A percentile compares a stretch with the other conserved stretches of the same genome.
Evolutionary conservation across 2,329 filamentous ascomycete genomes (phyloP).

Genomic region (Aspergillus aculeatus): DNA sequence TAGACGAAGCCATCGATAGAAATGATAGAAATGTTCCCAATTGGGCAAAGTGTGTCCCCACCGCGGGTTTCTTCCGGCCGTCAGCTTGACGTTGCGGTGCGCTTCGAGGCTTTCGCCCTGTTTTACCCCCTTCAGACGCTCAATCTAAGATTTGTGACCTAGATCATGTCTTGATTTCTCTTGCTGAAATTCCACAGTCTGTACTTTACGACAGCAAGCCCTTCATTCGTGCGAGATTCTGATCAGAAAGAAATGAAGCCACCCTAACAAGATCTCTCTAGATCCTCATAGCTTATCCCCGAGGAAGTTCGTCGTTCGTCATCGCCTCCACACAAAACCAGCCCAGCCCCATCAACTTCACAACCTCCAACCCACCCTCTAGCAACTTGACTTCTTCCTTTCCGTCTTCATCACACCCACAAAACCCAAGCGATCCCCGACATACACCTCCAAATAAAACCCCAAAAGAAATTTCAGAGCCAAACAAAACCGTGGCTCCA

Average conservation of each 20-base stretch:
- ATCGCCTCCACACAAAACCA: not conserved
- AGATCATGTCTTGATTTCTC: too few species aligned
- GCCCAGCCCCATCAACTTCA: not conserved
- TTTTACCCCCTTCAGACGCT: not conserved
- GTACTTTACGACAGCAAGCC: too few species aligned
- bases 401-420: not conserved
- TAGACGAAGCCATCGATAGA: not conserved
- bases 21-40: not conserved
- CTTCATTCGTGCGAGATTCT: too few species aligned
- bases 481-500: conserved; percentile 29
- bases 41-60: not conserved
- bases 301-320: conserved; percentile 1
- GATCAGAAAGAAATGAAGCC: too few species aligned
- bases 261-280: not conserved
- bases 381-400: too few species aligned
- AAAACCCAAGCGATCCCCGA: not conserved
- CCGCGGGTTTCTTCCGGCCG: conserved; percentile 1
- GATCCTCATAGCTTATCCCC: not conserved
- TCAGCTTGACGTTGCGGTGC: not conserved
- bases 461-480: too few species aligned
- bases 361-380: too few species aligned
- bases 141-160: not conserved
- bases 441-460: too few species aligned
- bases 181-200: too few species aligned
- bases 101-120: not conserved